Base-by-base conservation (phyloP, 2,329 filamentous ascomycete species). In the Xylariaceae sp. region DNA sequence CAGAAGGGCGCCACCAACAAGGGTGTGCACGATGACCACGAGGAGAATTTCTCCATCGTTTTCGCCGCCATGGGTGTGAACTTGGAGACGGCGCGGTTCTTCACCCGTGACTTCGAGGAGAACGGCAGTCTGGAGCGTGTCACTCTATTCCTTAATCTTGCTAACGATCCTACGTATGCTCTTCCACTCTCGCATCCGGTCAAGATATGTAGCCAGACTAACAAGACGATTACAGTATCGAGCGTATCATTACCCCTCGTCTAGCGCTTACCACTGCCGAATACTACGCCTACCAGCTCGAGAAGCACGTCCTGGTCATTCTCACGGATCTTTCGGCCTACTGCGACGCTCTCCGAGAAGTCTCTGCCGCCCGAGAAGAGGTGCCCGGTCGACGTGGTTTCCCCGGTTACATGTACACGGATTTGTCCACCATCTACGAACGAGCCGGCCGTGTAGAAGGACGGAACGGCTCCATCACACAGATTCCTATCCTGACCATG, bases 1-100 rank as follows among this genome's bases (percentile, higher is more conserved):
- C 68, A 75, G 50, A 55, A 88, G 73, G 75, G 88, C 36, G 66
- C 81, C 38, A 83, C 88, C 24, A 94, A 87, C 64, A 98, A 98
- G 78, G 89, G 85, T 51, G 82, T 92, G 17, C 92, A 98, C 61
- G 94, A 98, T 59, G 89, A 82, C 40, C 92, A 98, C 67, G 88
- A 96, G 60, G 92, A 98, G 61, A 98, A 98, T 74, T 98, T 98
- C 77, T 96, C 89, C 45, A 98, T 98, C 59, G 92, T 98, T 41
- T 98, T 98, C 63, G 94, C 88, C 61, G 92, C 92, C 60, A 98
- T 98, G 92, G 92, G 92, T 88, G 92, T 98, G 56, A 98, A 98
- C 73, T 81, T 98, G 83, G 92, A 98, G 65, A 98, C 92, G 21
- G 87, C 85, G 57, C 85, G 92, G 56, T 98, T 98, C 79, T 98